Evolutionary conservation across 2,329 filamentous ascomycete species (phyloP), one percentile per base, ranked within the genome.

Genomic region (Dothistroma septosporum): DNA sequence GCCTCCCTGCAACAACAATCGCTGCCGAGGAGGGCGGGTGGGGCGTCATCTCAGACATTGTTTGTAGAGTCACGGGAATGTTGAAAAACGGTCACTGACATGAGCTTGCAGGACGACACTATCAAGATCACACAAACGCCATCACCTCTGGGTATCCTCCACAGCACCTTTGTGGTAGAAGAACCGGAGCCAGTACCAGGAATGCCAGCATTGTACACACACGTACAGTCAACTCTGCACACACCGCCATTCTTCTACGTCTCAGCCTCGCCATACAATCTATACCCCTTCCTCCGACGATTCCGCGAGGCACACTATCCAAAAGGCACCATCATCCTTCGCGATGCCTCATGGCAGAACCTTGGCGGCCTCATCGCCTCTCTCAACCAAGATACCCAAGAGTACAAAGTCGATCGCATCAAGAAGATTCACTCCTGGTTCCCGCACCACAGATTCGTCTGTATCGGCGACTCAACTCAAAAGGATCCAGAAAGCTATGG

Each of bases 181-280:
- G 60, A 62, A 4, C 88, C 92, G 0, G 79, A 82, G 14, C 85
- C 90, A 0, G 85, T 93, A 14, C 70, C 81, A 0, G 91, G 90
- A 53, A 97, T 97, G 91, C 90, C 92, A 0, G 87, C 90, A 68
- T 82, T 97, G 0, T 97, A 96, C 77, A 76, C 79, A 22, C 81
- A 87, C 58, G 80, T 96, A 11, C 79, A 87, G 49, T 72, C 73
- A 14, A 74, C 77, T 46, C 77, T 86, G 9, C 61, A 82, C 9
- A 80, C 82, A 9, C 88, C 91, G 1, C 84, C 91, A 0, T 96
- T 90, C 83, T 96, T 96, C 79, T 97, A 97, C 75, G 83, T 97
- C 52, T 95, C 91, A 0, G 92, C 93, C 0, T 96, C 92, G 0
- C 93, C 93, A 0, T 97, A 97, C 79, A 96, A 95, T 69, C 83